Conservation (phyloP, 1,284 basidiomycete species). For the Ceratobasidium sp. region DNA sequence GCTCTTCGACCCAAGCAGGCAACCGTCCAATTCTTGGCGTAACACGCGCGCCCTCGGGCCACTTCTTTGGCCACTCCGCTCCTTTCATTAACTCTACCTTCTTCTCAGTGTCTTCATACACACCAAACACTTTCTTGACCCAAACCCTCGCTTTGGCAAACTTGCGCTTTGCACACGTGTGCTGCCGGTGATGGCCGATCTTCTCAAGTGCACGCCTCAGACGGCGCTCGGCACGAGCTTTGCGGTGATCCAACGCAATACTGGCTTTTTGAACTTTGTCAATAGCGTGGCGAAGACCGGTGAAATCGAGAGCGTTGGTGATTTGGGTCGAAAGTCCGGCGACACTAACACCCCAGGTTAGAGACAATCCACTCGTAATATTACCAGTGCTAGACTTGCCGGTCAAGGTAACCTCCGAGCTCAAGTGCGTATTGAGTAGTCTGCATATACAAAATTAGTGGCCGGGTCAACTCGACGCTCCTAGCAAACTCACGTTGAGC, state of each 20-base stretch:
- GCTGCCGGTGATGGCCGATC: conserved; percentile 48
- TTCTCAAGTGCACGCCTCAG: conserved; percentile 61
- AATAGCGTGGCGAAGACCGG: conserved; percentile 63
- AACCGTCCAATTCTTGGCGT: conserved; percentile 44
- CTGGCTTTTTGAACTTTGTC: conserved; percentile 64
- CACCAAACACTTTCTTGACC: conserved; percentile 46
- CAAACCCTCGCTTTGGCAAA: conserved; percentile 39
- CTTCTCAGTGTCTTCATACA: conserved; percentile 10
- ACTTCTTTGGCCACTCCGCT: conserved; percentile 11
- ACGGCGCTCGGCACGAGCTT: conserved; percentile 50
- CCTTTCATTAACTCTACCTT: background rate
- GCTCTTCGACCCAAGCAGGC: conserved; percentile 46
- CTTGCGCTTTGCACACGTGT: conserved; percentile 15
- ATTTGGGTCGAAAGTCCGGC: conserved; percentile 52
- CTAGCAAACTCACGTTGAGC: conserved; percentile 49
- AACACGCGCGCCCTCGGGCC: conserved; percentile 28
- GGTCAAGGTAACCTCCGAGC: conserved; percentile 68
- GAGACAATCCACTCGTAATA: conserved; percentile 61
- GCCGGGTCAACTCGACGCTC: background rate
- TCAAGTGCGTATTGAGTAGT: conserved; percentile 79
- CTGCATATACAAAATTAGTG: conserved; percentile 58
- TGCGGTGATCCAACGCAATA: conserved; percentile 66
- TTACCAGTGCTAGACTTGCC: conserved; percentile 55
- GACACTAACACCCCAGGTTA: conserved; percentile 60
- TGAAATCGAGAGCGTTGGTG: conserved; percentile 59